Base-by-base conservation (phyloP, 2,329 filamentous ascomycete species). In the Nemania sp. region DNA sequence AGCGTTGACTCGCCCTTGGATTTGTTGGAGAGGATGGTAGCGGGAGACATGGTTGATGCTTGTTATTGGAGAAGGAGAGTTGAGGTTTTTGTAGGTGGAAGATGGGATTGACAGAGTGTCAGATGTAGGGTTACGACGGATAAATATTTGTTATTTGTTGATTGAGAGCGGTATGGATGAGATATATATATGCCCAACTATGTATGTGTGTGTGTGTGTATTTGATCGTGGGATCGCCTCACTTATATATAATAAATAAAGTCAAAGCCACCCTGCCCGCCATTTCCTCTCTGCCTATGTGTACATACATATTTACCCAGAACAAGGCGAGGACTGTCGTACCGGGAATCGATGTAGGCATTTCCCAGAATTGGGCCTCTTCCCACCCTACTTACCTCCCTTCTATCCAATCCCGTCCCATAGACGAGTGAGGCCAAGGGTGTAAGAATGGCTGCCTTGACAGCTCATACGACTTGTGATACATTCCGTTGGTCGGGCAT, bases 1-100 rank as follows among this genome's bases (percentile, higher is more conserved):
- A 56, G 32, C 18, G 55, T 22, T 2, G 51, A 26, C 18, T 64
- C 61, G 41, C 38, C 35, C 0, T 6, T 27, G 5, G 43, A 18
- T 5, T 57, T 26, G 22, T n/a, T 32, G 51, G 32, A n/a, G 52
- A 49, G n/a, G 29, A 60, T 18, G 2, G 55, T 41, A 1, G 32
- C 47, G 32, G 59, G 67, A 47, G 63, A 69, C 67, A 69, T 69
- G 45, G 13, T 32, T 32, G 6, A 11, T 52, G n/a, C 7, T 59
- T 26, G 15, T 35, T 29, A 47, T 62, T 43, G 22, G 5, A 15
- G 11, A 18, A 8, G 1, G 51, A 8, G 20, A 32, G 15, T 41
- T 38, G 1, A 22, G n/a, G 29, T 13, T 2, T 4, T 38, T 54
- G 10, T n/a, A n/a, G n/a, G n/a, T n/a, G n/a, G n/a, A n/a, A n/a